A percentile compares a stretch with the other conserved stretches of the same genome.
These are phyloP conservation scores for Ogataea salicorniae DNA, from an alignment of 805 yeast species.

Conservation along the genomic window DNA sequence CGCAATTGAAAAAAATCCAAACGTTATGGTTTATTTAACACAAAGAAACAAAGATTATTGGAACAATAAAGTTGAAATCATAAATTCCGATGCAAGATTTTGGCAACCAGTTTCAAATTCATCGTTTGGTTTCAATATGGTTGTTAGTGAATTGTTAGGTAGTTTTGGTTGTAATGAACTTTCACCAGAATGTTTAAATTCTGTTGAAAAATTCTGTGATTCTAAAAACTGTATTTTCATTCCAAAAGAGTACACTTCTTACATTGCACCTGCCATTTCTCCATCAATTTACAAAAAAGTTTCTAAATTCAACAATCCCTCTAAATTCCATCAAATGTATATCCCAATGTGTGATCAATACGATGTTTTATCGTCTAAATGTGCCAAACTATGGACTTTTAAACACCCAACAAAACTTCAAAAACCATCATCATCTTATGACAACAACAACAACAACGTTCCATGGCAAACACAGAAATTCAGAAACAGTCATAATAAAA, in stretches of 20 bases:
- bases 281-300: conserved; percentile 44
- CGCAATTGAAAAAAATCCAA: conserved; percentile 71
- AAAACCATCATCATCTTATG: neutral
- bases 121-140: conserved; percentile 41
- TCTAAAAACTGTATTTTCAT: conserved; percentile 50
- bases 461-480: neutral
- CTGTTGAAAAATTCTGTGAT: conserved; percentile 37
- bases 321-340: conserved; percentile 22
- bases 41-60: conserved; percentile 48
- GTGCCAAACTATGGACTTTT: conserved; percentile 57
- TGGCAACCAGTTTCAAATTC: conserved; percentile 33
- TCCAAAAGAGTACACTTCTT: conserved; percentile 55
- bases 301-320: conserved; percentile 4
- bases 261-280: conserved; percentile 60
- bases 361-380: conserved; percentile 41
- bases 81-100: conserved; percentile 54
- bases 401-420: conserved; percentile 32
- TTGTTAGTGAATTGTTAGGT: conserved; percentile 80
- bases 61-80: conserved; percentile 45
- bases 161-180: conserved; percentile 92
- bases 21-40: conserved; percentile 48
- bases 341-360: conserved; percentile 29
- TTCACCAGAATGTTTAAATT: conserved; percentile 71
- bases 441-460: neutral
- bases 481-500: conserved; percentile 18